Conservation (phyloP, 805 yeast species). For the Isabelozyma gotoi region DNA sequence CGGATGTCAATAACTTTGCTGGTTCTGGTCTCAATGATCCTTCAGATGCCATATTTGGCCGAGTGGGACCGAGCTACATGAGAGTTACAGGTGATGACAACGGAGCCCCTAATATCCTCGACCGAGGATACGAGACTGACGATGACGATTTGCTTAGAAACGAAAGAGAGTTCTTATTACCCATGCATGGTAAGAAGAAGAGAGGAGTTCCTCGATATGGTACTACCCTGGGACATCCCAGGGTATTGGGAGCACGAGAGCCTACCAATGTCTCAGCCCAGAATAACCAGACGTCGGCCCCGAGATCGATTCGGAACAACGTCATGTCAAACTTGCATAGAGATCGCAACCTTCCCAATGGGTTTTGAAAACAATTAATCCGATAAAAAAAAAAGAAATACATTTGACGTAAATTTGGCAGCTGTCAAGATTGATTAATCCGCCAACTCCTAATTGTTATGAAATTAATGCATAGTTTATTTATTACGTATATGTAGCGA, state of each 20-base stretch:
- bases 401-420: too few species aligned
- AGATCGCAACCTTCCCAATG: conserved; percentile 21
- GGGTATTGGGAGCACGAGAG: background rate
- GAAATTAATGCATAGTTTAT: too few species aligned
- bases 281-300: conserved; percentile 1
- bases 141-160: conserved; percentile 28
- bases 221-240: background rate
- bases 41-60: conserved; percentile 3
- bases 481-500: too few species aligned
- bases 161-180: conserved; percentile 32
- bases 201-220: background rate
- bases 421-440: too few species aligned
- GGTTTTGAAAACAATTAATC: conserved; percentile 5
- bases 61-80: conserved; percentile 34
- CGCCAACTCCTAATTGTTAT: too few species aligned
- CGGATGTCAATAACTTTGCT: conserved; percentile 4
- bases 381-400: background rate
- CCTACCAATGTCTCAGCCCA: too few species aligned
- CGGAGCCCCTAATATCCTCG: conserved; percentile 14
- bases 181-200: conserved; percentile 12
- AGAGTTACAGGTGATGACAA: conserved; percentile 34
- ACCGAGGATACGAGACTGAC: conserved; percentile 45
- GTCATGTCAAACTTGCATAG: conserved; percentile 9
- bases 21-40: background rate
- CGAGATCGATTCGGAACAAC: background rate